Evolutionary conservation across 257 asterid species (phyloP).

Genomic region (Sherardia arvensis): DNA sequence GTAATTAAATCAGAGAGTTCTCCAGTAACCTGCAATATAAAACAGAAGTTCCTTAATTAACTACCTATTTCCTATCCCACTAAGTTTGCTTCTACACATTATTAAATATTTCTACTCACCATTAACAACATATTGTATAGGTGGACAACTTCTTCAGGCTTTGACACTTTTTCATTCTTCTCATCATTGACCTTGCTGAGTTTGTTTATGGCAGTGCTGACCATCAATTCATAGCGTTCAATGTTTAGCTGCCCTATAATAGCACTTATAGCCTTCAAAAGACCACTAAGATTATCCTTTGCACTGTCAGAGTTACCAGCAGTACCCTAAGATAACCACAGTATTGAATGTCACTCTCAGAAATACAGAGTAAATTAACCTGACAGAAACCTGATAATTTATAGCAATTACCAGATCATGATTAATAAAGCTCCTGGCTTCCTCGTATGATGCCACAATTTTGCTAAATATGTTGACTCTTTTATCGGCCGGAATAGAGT

Average conservation of each 20-base stretch:
- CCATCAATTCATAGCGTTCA: slow-evolving; percentile 87
- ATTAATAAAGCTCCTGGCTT: slow-evolving; percentile 81
- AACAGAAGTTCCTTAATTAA: slow-evolving; percentile 17
- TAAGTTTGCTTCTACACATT: not conserved
- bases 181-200: slow-evolving; percentile 71
- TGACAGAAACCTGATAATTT: not conserved
- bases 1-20: slow-evolving; percentile 91
- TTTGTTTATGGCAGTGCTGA: slow-evolving; percentile 71
- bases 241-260: slow-evolving; percentile 81
- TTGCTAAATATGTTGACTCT: slow-evolving; percentile 68
- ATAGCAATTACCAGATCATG: slow-evolving; percentile 62
- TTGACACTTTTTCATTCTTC: slow-evolving; percentile 73
- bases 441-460: slow-evolving; percentile 84
- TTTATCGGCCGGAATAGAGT: slow-evolving; percentile 73
- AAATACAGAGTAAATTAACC: not conserved
- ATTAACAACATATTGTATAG: slow-evolving; percentile 78
- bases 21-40: slow-evolving; percentile 53
- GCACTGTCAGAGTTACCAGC: slow-evolving; percentile 83
- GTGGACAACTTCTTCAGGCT: slow-evolving; percentile 98
- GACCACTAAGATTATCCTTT: slow-evolving; percentile 94
- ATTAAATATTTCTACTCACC: slow-evolving; percentile 27
- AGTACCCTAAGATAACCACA: slow-evolving; percentile 43
- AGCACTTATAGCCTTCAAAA: slow-evolving; percentile 93
- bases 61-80: slow-evolving; percentile 8
- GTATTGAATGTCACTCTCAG: slow-evolving; percentile 3